phyloP scores from a whole-genome alignment of 306 rosid genomes.

The Dryas drummondii region DNA sequence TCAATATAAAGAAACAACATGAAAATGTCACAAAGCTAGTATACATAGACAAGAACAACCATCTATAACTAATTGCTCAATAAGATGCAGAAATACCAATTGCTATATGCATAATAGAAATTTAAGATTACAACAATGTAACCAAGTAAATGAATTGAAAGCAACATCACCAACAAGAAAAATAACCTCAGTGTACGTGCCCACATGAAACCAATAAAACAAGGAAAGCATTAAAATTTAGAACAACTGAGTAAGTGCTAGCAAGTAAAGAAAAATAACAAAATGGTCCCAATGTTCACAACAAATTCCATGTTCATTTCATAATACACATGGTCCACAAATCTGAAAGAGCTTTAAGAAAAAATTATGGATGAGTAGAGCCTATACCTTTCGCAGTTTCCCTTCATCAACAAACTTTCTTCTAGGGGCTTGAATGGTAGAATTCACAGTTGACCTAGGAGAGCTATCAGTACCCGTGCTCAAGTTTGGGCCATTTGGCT shows the following conservation, averaged over 20 bases:
- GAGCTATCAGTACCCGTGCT: conserved; percentile 63
- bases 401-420: conserved; percentile 97
- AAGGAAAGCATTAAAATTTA: not conserved
- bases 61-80: not conserved
- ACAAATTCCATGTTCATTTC: no score
- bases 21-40: not conserved
- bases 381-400: conserved; percentile 81
- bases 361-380: conserved; percentile 4
- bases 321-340: not conserved
- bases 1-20: not conserved
- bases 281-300: not conserved
- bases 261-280: not conserved
- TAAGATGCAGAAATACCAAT: not conserved
- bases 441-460: conserved; percentile 76
- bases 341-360: not conserved
- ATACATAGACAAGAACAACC: not conserved
- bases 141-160: not conserved
- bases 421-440: conserved; percentile 92
- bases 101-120: not conserved
- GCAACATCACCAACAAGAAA: not conserved
- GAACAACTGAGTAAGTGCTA: not conserved
- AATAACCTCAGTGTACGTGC: not conserved
- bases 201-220: conserved; percentile 1
- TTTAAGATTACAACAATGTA: not conserved
- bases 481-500: conserved; percentile 67